phyloP scores from a whole-genome alignment of 2,329 filamentous ascomycete genomes.

The Aspergillus ruber region DNA sequence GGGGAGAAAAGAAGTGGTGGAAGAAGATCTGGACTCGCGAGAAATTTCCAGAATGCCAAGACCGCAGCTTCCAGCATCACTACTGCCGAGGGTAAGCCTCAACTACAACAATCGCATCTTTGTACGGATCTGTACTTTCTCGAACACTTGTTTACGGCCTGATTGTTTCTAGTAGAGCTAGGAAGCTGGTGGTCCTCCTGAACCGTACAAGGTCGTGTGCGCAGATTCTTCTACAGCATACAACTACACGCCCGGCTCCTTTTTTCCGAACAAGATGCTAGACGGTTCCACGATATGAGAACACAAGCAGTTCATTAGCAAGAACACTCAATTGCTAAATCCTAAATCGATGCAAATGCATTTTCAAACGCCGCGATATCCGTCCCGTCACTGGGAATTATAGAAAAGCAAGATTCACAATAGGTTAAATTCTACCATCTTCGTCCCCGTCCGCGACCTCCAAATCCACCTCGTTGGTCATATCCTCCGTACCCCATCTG shows the following conservation, averaged over 20 bases:
- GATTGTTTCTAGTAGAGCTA: neutral
- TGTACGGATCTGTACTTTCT: too few species aligned
- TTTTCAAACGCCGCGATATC: conserved; percentile 15
- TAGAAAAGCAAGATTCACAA: conserved; percentile 7
- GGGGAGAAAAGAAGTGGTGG: conserved; percentile 21
- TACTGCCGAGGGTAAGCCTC: conserved; percentile 27
- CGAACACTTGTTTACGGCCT: neutral
- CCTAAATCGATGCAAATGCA: conserved; percentile 1
- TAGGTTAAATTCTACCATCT: conserved; percentile 27
- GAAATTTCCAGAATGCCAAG: conserved; percentile 43
- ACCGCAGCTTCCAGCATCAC: conserved; percentile 20
- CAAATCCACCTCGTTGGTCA: conserved; percentile 34
- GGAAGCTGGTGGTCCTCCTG: neutral
- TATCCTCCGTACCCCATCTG: conserved; percentile 40
- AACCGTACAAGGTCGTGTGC: too few species aligned
- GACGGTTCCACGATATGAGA: neutral
- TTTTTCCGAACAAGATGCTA: conserved; percentile 6
- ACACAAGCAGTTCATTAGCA: neutral
- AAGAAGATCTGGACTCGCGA: conserved; percentile 30
- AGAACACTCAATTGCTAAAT: neutral
- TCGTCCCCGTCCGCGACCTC: conserved; percentile 34
- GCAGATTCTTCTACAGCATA: neutral
- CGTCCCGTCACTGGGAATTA: conserved; percentile 7
- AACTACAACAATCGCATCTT: neutral
- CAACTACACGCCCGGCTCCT: conserved; percentile 3